Evolutionary conservation across 2,329 filamentous ascomycete species (phyloP).

Genomic region (Hypoxylon rubiginosum): DNA sequence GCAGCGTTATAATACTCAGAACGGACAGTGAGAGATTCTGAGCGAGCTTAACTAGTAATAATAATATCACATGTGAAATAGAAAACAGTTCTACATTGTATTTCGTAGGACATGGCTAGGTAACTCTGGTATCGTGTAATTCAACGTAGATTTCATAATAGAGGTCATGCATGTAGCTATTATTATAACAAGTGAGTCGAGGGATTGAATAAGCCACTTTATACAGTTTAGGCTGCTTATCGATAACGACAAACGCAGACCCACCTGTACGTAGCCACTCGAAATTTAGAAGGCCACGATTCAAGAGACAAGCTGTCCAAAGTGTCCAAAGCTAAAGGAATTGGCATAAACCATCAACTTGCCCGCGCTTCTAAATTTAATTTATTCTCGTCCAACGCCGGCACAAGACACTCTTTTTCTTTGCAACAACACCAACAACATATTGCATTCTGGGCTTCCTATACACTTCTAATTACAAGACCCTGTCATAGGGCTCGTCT

Average conservation of each 20-base stretch:
- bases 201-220: slow-evolving; percentile 21
- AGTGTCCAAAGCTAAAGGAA: too few relatives aligned
- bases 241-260: slow-evolving; percentile 39
- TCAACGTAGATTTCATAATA: too few relatives aligned
- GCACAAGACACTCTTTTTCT: slow-evolving; percentile 29
- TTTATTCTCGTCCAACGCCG: slow-evolving; percentile 29
- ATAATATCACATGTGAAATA: neutral
- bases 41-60: neutral
- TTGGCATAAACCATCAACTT: slow-evolving; percentile 36
- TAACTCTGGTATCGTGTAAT: neutral
- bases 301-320: slow-evolving; percentile 41
- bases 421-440: slow-evolving; percentile 12
- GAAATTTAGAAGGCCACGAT: slow-evolving; percentile 50
- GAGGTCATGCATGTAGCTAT: too few relatives aligned
- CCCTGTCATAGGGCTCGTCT: slow-evolving; percentile 50
- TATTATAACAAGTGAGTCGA: too few relatives aligned
- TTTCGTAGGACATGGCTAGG: neutral
- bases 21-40: neutral
- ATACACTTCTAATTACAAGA: slow-evolving; percentile 38
- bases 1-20: slow-evolving; percentile 22
- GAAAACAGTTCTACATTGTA: neutral
- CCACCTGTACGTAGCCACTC: slow-evolving; percentile 40
- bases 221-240: slow-evolving; percentile 31
- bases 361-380: slow-evolving; percentile 40
- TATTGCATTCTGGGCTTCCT: slow-evolving; percentile 19